Conservation (phyloP, 2,329 filamentous ascomycete genomes). For the Pyricularia sp. region DNA sequence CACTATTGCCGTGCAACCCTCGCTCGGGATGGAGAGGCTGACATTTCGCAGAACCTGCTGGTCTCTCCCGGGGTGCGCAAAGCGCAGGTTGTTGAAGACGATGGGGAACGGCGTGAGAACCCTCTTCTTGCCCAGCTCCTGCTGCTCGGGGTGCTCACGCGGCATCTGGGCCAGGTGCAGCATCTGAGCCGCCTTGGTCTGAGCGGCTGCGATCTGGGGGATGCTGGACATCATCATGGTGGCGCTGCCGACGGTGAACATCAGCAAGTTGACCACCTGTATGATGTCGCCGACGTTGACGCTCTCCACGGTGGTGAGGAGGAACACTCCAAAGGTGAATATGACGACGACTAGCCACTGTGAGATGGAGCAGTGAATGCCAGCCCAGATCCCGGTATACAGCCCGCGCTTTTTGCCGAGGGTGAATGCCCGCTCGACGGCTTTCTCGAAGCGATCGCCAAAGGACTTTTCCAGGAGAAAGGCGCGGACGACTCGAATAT, state of each 20-base stretch:
- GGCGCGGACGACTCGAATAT: slow-evolving; percentile 69
- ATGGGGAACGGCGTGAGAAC: slow-evolving; percentile 32
- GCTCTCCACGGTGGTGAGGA: slow-evolving; percentile 41
- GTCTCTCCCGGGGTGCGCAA: slow-evolving; percentile 54
- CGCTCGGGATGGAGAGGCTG: slow-evolving; percentile 56
- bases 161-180: slow-evolving; percentile 60
- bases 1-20: slow-evolving; percentile 63
- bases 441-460: slow-evolving; percentile 46
- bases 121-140: slow-evolving; percentile 23
- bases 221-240: slow-evolving; percentile 62
- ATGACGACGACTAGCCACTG: slow-evolving; percentile 68
- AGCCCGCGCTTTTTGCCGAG: slow-evolving; percentile 57
- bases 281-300: slow-evolving; percentile 51
- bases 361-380: slow-evolving; percentile 64
- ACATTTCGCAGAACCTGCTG: slow-evolving; percentile 51
- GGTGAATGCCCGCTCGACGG: slow-evolving; percentile 40
- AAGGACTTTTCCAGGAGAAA: slow-evolving; percentile 70
- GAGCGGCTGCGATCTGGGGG: slow-evolving; percentile 69
- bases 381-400: slow-evolving; percentile 63
- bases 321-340: slow-evolving; percentile 70
- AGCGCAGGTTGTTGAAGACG: slow-evolving; percentile 50
- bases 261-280: slow-evolving; percentile 69
- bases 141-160: slow-evolving; percentile 41
- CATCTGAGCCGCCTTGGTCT: slow-evolving; percentile 63
- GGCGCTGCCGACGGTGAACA: slow-evolving; percentile 73